phyloP scores from a whole-genome alignment of 768 basidiomycete species.

The Agrocybe praecox region DNA sequence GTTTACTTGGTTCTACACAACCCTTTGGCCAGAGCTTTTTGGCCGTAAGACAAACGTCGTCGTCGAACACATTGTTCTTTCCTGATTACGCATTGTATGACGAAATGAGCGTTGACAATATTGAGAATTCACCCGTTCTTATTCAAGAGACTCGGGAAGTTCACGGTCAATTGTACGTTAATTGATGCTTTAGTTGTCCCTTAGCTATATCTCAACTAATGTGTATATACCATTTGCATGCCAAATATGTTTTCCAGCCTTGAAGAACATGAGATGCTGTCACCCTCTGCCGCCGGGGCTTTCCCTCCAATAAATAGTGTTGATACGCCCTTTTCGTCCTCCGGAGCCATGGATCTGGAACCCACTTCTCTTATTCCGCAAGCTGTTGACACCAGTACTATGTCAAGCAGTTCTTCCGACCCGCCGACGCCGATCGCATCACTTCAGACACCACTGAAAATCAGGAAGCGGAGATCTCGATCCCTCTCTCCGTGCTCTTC shows the following conservation, averaged over 20 bases:
- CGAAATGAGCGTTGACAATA: not conserved
- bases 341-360: too few species aligned
- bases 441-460: not conserved
- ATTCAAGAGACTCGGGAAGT: not conserved
- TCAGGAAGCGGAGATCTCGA: not conserved
- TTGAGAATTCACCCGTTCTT: not conserved
- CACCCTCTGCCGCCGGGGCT: too few species aligned
- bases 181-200: not conserved
- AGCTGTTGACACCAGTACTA: not conserved
- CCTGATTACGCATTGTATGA: not conserved
- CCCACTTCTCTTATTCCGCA: too few species aligned
- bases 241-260: too few species aligned
- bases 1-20: constrained; percentile 31
- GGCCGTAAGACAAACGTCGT: not conserved
- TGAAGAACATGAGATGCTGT: too few species aligned
- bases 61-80: not conserved
- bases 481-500: not conserved
- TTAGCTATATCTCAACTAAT: not conserved
- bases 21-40: constrained; percentile 34
- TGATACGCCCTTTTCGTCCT: too few species aligned
- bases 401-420: not conserved
- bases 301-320: too few species aligned
- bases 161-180: not conserved
- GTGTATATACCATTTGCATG: not conserved
- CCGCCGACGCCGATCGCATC: not conserved